These are phyloP conservation scores for Wallacemonas rigidus DNA, from an alignment of 208 protist genomes.

Conservation along the genomic window DNA sequence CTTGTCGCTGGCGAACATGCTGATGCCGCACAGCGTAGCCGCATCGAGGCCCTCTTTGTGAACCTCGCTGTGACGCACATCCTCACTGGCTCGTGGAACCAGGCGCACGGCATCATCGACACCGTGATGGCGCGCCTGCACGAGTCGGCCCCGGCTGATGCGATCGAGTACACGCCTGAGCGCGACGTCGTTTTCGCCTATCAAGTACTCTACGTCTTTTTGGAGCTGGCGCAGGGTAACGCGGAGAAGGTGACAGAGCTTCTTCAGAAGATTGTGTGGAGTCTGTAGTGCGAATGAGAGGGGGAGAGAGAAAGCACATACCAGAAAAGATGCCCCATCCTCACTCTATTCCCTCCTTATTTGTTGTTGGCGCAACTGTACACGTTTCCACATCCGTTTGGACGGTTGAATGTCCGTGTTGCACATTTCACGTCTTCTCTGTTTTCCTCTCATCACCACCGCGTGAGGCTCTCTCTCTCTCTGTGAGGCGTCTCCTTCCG, in stretches of 20 bases:
- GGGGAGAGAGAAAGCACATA: no score
- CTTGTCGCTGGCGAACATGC: constrained; percentile 47
- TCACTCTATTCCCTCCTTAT: no score
- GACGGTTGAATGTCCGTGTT: no score
- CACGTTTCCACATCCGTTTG: no score
- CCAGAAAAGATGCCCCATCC: no score
- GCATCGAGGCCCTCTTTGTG: constrained; percentile 83
- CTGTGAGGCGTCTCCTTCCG: no score
- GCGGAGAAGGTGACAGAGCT: constrained; percentile 75
- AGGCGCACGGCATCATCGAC: constrained; percentile 80
- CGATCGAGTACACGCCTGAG: constrained; percentile 61
- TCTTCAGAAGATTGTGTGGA: constrained; percentile 73
- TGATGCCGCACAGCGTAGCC: constrained; percentile 70
- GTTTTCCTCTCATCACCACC: no score
- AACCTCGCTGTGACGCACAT: constrained; percentile 85
- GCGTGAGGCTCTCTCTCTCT: no score
- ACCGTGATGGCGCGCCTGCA: constrained; percentile 81
- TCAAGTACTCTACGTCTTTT: constrained; percentile 77
- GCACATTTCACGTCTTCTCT: no score
- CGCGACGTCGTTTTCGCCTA: constrained; percentile 71
- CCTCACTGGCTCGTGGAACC: constrained; percentile 79
- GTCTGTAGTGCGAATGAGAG: constrained; percentile 23
- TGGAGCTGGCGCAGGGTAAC: constrained; percentile 87
- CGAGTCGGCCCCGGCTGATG: constrained; percentile 42
- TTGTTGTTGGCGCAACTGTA: no score